Percentiles rank a stretch among this genome's conserved stretches.
Evolutionary conservation across 768 basidiomycete genomes (phyloP).

Genomic region (Lentinula sp.): DNA sequence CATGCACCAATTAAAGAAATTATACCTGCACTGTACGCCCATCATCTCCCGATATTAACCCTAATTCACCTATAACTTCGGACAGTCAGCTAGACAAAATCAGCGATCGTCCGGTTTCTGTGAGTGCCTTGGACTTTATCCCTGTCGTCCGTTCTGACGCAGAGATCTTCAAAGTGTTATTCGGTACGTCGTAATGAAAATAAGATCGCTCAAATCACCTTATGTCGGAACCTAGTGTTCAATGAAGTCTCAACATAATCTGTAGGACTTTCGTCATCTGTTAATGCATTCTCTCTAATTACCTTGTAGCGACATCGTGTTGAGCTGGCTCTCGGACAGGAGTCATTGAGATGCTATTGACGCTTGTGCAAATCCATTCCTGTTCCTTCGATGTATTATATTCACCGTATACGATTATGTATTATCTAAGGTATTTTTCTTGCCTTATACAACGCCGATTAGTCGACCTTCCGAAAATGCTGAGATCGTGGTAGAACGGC

Average conservation of each 20-base stretch:
- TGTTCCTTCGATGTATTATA: background rate
- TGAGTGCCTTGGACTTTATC: constrained; percentile 32
- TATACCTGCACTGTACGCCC: constrained; percentile 5
- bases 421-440: too few species aligned
- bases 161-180: constrained; percentile 50
- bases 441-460: background rate
- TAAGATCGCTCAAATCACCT: background rate
- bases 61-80: background rate
- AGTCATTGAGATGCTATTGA: constrained; percentile 43
- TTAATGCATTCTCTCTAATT: background rate
- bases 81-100: constrained; percentile 75
- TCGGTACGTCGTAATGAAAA: constrained; percentile 44
- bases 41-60: background rate
- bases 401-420: background rate
- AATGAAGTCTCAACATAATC: constrained; percentile 93
- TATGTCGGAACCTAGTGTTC: constrained; percentile 57
- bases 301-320: constrained; percentile 55
- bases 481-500: too few species aligned
- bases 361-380: background rate
- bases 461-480: too few species aligned
- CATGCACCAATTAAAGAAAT: constrained; percentile 67
- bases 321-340: constrained; percentile 80
- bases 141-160: background rate
- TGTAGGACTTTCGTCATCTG: constrained; percentile 39
- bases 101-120: constrained; percentile 76